A percentile compares a stretch with the other conserved stretches of the same genome.
These are phyloP conservation scores for Citrullus mucosospermus DNA, from an alignment of 306 rosid genomes.

Conservation along the genomic window DNA sequence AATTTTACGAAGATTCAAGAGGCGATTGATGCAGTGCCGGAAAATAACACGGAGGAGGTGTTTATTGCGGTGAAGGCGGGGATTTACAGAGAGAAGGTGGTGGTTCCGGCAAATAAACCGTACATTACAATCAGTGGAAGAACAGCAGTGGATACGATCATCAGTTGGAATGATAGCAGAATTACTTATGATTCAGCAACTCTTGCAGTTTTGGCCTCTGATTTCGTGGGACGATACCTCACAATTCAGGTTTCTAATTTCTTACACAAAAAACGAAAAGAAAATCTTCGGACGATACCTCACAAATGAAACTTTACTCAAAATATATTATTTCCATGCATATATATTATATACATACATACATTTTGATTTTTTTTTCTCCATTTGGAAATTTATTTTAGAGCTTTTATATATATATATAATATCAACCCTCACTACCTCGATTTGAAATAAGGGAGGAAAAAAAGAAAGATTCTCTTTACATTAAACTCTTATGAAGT, in stretches of 20 bases:
- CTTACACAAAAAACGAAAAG: no score
- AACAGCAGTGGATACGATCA: constrained; percentile 11
- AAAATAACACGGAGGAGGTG: constrained; percentile 28
- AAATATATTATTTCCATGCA: no score
- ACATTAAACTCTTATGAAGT: no score
- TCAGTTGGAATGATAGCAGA: constrained; percentile 32
- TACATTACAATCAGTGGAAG: constrained; percentile 37
- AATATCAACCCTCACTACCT: no score
- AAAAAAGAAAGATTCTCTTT: no score
- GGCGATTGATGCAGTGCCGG: constrained; percentile 35
- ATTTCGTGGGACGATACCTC: constrained; percentile 32
- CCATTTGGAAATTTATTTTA: no score
- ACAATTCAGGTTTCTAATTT: constrained; percentile 34
- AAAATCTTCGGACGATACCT: no score
- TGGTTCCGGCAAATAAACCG: constrained; percentile 35
- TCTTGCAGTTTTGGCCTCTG: constrained; percentile 29
- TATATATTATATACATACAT: no score
- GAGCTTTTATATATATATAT: no score
- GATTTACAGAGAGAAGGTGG: constrained; percentile 26
- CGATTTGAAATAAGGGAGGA: no score
- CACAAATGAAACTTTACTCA: no score
- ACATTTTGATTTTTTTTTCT: no score
- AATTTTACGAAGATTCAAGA: constrained; percentile 33
- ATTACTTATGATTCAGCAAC: constrained; percentile 27
- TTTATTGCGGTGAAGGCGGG: constrained; percentile 28